phyloP scores from a whole-genome alignment of 2,329 filamentous ascomycete species.

The Beauveria pseudobassiana region DNA sequence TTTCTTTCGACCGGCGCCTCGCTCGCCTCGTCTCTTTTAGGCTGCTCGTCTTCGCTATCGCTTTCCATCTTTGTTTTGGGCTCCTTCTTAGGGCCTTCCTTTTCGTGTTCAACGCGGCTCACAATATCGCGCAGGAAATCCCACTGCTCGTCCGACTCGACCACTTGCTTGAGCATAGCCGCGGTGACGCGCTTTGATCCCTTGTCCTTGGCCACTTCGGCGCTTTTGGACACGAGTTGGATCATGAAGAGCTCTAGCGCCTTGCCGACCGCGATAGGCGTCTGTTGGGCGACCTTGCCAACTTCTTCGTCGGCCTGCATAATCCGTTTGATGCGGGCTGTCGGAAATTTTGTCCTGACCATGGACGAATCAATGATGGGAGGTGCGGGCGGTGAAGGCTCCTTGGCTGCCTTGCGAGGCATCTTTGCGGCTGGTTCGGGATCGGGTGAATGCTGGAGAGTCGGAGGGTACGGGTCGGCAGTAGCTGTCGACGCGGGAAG shows the following conservation, averaged over 20 bases:
- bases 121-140: constrained; percentile 93
- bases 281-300: constrained; percentile 96
- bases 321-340: constrained; percentile 94
- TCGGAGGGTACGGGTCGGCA: constrained; percentile 2
- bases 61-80: constrained; percentile 45
- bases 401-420: constrained; percentile 26
- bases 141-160: constrained; percentile 83
- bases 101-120: constrained; percentile 64
- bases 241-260: constrained; percentile 98
- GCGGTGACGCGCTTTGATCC: constrained; percentile 86
- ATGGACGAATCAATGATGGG: constrained; percentile 53
- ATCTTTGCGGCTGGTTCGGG: constrained; percentile 19
- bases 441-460: not conserved
- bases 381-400: constrained; percentile 26
- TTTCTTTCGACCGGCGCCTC: constrained; percentile 35
- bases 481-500: constrained; percentile 1
- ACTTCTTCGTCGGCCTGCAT: constrained; percentile 99
- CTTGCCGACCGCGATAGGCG: constrained; percentile 90
- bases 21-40: constrained; percentile 34
- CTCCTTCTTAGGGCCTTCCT: constrained; percentile 31
- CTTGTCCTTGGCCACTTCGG: constrained; percentile 72
- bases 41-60: constrained; percentile 42
- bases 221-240: constrained; percentile 79
- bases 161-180: constrained; percentile 83
- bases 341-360: constrained; percentile 93